phyloP scores from a whole-genome alignment of 2,329 filamentous ascomycete genomes.

The Penicillium nordicum region DNA sequence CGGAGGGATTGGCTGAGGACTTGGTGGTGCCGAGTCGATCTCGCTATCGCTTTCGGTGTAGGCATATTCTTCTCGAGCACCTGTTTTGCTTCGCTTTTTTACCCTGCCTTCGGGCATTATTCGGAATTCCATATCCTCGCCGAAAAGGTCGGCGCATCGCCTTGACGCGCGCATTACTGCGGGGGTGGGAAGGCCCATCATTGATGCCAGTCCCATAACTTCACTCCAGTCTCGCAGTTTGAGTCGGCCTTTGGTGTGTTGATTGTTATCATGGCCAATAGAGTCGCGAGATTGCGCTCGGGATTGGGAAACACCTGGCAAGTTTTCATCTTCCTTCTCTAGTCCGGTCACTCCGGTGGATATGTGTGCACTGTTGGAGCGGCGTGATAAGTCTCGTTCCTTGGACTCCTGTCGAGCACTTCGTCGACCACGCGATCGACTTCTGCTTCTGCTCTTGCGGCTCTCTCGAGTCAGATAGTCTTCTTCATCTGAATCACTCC shows the following conservation, averaged over 20 bases:
- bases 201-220: constrained; percentile 71
- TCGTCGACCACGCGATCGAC: constrained; percentile 27
- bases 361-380: constrained; percentile 7
- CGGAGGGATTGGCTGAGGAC: background rate
- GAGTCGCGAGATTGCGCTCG: constrained; percentile 14
- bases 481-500: constrained; percentile 29
- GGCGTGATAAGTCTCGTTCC: constrained; percentile 1
- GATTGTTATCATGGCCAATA: constrained; percentile 4
- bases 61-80: constrained; percentile 16
- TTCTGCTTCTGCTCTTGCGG: constrained; percentile 15
- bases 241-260: constrained; percentile 15
- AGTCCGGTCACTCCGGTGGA: constrained; percentile 8
- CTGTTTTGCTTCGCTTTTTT: constrained; percentile 7
- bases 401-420: constrained; percentile 17
- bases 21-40: constrained; percentile 3
- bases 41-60: constrained; percentile 30
- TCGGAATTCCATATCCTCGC: constrained; percentile 64
- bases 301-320: constrained; percentile 10
- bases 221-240: constrained; percentile 76
- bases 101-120: constrained; percentile 48
- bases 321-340: constrained; percentile 4
- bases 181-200: constrained; percentile 64
- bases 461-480: constrained; percentile 1
- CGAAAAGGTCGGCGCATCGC: constrained; percentile 73
- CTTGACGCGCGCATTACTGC: constrained; percentile 67